phyloP scores from a whole-genome alignment of 805 yeast genomes.

The Tetrapisispora pingtungensis region DNA sequence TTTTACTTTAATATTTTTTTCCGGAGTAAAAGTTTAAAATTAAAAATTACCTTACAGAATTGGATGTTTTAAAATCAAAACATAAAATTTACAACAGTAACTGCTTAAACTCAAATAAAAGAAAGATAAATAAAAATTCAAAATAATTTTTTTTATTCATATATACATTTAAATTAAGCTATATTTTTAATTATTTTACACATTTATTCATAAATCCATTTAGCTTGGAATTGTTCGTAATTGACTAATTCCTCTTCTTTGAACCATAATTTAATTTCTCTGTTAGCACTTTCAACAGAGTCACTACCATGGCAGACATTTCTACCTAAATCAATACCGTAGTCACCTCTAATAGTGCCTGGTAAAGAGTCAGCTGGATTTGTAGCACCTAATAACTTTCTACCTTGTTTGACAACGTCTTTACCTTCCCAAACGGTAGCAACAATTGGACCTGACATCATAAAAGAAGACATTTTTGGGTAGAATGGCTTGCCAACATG shows the following conservation, averaged over 20 bases:
- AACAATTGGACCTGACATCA: conserved; percentile 96
- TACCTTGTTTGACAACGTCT: conserved; percentile 98
- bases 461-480: conserved; percentile 92
- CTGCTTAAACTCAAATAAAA: too few relatives aligned
- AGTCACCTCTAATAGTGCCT: conserved; percentile 99
- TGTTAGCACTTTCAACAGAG: conserved; percentile 94
- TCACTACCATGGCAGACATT: conserved; percentile 99
- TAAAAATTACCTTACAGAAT: too few relatives aligned
- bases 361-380: conserved; percentile 96
- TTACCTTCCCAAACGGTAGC: conserved; percentile 99
- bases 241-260: conserved; percentile 90
- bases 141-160: background rate
- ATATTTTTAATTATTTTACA: background rate
- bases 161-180: background rate
- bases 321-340: conserved; percentile 97
- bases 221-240: conserved; percentile 75
- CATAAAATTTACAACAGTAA: too few relatives aligned
- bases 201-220: conserved; percentile 88
- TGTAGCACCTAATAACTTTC: conserved; percentile 96
- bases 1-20: too few relatives aligned
- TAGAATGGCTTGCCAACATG: conserved; percentile 93
- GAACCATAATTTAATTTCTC: conserved; percentile 97
- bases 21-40: too few relatives aligned
- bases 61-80: too few relatives aligned
- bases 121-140: too few relatives aligned